Percentiles rank a stretch among this genome's conserved stretches.
phyloP scores from a whole-genome alignment of 306 rosid genomes.

The Dalbergia oliveri region DNA sequence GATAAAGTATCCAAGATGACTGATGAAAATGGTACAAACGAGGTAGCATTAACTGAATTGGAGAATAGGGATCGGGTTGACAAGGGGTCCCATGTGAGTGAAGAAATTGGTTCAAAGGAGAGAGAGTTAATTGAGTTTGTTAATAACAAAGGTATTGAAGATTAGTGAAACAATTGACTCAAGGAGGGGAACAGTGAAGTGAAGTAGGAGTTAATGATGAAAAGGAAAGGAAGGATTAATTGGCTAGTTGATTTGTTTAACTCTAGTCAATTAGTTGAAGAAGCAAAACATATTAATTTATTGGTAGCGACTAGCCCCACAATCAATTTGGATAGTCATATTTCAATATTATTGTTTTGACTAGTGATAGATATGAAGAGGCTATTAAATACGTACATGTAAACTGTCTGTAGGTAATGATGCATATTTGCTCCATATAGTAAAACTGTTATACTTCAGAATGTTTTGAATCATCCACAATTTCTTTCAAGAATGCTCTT shows the following conservation, averaged over 20 bases:
- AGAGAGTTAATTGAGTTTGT: conserved; percentile 33
- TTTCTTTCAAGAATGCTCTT: not conserved
- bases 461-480: not conserved
- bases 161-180: conserved; percentile 19
- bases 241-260: not conserved
- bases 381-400: not conserved
- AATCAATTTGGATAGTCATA: conserved; percentile 7
- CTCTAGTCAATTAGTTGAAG: not conserved
- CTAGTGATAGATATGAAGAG: not conserved
- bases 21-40: conserved; percentile 35
- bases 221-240: not conserved
- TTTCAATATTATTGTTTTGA: not conserved
- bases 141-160: conserved; percentile 7
- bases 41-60: conserved; percentile 32
- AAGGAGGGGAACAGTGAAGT: conserved; percentile 13
- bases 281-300: not conserved
- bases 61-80: conserved; percentile 1
- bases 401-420: not conserved
- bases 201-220: not conserved
- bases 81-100: conserved; percentile 1
- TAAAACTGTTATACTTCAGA: not conserved
- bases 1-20: conserved; percentile 37
- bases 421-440: not conserved
- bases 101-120: conserved; percentile 21
- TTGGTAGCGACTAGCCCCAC: not conserved